A percentile compares a stretch with the other conserved stretches of the same genome.
These are phyloP conservation scores for Aspergillus conjunctus DNA, from an alignment of 495 filamentous ascomycete genomes.

Conservation along the genomic window DNA sequence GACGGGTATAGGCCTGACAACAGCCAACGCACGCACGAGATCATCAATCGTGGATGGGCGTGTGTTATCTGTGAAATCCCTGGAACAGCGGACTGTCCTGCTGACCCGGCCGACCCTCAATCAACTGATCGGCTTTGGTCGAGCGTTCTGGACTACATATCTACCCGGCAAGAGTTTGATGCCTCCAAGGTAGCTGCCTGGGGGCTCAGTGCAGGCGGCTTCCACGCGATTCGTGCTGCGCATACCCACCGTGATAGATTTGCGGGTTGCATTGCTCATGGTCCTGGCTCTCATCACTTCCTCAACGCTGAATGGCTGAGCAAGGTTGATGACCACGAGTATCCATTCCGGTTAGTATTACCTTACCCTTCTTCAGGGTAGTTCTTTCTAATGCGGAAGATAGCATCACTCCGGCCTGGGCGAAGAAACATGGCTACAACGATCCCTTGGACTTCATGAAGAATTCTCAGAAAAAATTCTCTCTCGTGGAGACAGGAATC, in stretches of 20 bases:
- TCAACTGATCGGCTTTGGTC: slow-evolving; percentile 55
- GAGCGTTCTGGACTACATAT: slow-evolving; percentile 69
- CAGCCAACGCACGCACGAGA: slow-evolving; percentile 69
- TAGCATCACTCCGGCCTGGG: slow-evolving; percentile 64
- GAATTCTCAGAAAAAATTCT: slow-evolving; percentile 68
- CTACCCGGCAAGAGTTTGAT: slow-evolving; percentile 58
- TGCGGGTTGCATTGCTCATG: slow-evolving; percentile 66
- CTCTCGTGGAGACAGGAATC: slow-evolving; percentile 69
- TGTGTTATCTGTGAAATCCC: slow-evolving; percentile 72
- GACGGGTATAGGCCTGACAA: slow-evolving; percentile 82
- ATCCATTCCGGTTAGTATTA: slow-evolving; percentile 67
- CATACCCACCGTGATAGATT: slow-evolving; percentile 66
- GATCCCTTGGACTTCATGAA: slow-evolving; percentile 60
- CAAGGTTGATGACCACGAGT: slow-evolving; percentile 71
- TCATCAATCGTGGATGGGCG: slow-evolving; percentile 60
- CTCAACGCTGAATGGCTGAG: slow-evolving; percentile 66
- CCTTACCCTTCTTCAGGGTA: background rate
- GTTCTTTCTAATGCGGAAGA: background rate
- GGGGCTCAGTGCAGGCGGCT: slow-evolving; percentile 75
- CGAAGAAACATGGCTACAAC: slow-evolving; percentile 70
- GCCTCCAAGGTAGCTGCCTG: slow-evolving; percentile 64
- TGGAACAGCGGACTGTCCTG: slow-evolving; percentile 77
- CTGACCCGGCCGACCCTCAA: slow-evolving; percentile 55
- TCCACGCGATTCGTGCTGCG: slow-evolving; percentile 74
- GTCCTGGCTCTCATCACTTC: slow-evolving; percentile 72